Evolutionary conservation across 2,329 filamentous ascomycete genomes (phyloP).

Genomic region (Mollisiaceae sp.): DNA sequence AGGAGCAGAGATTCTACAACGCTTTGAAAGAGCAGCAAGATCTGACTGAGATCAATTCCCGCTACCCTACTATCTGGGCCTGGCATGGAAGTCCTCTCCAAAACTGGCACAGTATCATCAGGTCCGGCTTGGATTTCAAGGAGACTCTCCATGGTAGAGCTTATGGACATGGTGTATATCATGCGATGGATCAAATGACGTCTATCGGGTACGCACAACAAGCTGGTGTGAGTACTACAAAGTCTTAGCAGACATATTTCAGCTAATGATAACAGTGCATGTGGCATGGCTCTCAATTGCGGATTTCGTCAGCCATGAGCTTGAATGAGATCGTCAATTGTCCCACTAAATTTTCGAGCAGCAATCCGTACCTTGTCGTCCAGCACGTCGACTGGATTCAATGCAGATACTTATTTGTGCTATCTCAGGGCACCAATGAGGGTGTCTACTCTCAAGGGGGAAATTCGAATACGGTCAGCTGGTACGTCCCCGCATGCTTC

Average conservation of each 20-base stretch:
- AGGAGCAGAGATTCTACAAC: slow-evolving; percentile 75
- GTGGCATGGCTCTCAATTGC: slow-evolving; percentile 73
- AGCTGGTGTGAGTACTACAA: slow-evolving; percentile 15
- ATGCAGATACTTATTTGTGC: slow-evolving; percentile 82
- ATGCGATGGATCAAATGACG: slow-evolving; percentile 63
- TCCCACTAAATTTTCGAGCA: slow-evolving; percentile 62
- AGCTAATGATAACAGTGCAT: slow-evolving; percentile 8
- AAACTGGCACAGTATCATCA: slow-evolving; percentile 92
- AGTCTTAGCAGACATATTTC: no score
- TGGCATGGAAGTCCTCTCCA: slow-evolving; percentile 80
- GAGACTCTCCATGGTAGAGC: slow-evolving; percentile 67
- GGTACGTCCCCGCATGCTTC: slow-evolving; percentile 11
- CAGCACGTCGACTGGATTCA: slow-evolving; percentile 84
- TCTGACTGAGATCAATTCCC: slow-evolving; percentile 36
- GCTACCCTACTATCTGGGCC: slow-evolving; percentile 76
- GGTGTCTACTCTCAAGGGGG: background rate
- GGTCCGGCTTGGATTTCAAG: slow-evolving; percentile 78
- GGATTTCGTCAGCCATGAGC: slow-evolving; percentile 65
- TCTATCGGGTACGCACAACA: slow-evolving; percentile 49
- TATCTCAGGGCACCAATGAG: slow-evolving; percentile 16
- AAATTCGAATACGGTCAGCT: slow-evolving; percentile 6
- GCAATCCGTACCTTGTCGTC: slow-evolving; percentile 71
- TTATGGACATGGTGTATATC: slow-evolving; percentile 82
- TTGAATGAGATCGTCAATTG: slow-evolving; percentile 87
- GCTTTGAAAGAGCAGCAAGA: slow-evolving; percentile 57